These are phyloP conservation scores for Colletotrichum incanum DNA, from an alignment of 2,329 filamentous ascomycete species.

Conservation along the genomic window DNA sequence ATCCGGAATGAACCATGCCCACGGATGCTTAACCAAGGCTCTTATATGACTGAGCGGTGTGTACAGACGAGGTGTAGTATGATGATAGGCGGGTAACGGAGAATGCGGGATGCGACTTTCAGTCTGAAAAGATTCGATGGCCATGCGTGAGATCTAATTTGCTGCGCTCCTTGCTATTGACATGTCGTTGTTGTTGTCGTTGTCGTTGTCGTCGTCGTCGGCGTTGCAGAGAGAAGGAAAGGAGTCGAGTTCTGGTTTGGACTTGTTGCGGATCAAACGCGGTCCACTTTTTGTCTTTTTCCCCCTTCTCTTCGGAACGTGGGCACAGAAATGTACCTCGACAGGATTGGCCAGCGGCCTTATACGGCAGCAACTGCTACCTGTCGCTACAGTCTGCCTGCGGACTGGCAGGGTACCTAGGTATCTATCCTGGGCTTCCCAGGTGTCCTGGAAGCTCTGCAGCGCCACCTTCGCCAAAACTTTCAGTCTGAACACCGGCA, in stretches of 20 bases:
- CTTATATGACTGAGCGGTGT: not conserved
- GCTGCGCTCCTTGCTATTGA: not conserved
- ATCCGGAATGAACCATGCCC: constrained; percentile 19
- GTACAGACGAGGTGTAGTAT: not conserved
- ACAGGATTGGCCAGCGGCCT: not conserved
- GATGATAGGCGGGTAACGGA: not conserved
- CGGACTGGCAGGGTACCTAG: not conserved
- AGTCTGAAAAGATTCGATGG: not conserved
- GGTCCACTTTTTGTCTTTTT: constrained; percentile 23
- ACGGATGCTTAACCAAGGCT: constrained; percentile 17
- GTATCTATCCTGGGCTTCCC: not conserved
- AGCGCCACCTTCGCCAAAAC: constrained; percentile 18
- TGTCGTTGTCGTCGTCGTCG: constrained; percentile 20
- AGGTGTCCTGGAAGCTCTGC: constrained; percentile 4
- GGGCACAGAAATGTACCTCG: not conserved
- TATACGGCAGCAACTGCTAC: not conserved
- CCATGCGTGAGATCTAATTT: not conserved
- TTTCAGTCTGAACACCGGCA: constrained; percentile 5
- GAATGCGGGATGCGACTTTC: not conserved
- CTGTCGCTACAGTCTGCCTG: not conserved
- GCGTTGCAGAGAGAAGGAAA: constrained; percentile 26
- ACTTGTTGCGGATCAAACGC: constrained; percentile 45
- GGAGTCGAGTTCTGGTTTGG: constrained; percentile 38
- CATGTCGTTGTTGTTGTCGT: not conserved
- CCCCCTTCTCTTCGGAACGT: not conserved